Conservation (phyloP, 2,329 filamentous ascomycete genomes). For the Monosporascus sp. region DNA sequence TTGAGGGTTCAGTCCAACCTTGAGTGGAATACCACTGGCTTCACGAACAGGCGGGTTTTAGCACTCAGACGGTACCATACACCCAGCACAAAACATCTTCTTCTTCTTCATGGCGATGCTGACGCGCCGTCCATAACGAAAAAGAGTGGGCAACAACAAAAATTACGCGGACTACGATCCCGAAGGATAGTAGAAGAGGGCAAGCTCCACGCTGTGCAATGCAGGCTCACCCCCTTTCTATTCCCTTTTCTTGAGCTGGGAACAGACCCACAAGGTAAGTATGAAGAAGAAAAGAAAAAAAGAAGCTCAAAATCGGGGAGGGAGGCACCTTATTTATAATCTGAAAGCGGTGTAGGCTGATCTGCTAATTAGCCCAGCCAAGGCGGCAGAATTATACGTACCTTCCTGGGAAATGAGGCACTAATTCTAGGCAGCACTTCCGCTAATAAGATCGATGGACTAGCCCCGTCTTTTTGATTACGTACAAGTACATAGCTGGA, state of each 20-base stretch:
- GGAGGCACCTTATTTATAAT: constrained; percentile 8
- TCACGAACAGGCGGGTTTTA: too few species aligned
- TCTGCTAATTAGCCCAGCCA: neutral
- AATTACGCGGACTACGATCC: constrained; percentile 27
- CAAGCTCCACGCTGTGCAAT: constrained; percentile 53
- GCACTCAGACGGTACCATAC: too few species aligned
- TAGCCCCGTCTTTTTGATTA: too few species aligned
- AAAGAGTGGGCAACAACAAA: constrained; percentile 27
- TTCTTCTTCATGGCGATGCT: constrained; percentile 31
- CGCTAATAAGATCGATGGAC: too few species aligned
- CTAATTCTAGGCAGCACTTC: too few species aligned
- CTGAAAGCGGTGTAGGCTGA: constrained; percentile 3
- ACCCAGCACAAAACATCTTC: constrained; percentile 5
- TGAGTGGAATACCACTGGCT: too few species aligned
- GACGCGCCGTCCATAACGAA: constrained; percentile 30
- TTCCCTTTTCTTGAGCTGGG: constrained; percentile 22
- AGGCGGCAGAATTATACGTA: neutral
- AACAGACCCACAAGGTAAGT: constrained; percentile 29
- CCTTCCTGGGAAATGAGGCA: too few species aligned
- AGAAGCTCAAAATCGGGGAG: constrained; percentile 3
- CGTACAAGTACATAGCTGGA: too few species aligned
- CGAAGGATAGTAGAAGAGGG: constrained; percentile 27
- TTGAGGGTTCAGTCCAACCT: too few species aligned
- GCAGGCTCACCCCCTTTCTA: constrained; percentile 38
- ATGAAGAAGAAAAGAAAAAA: constrained; percentile 22